A percentile compares a stretch with the other conserved stretches of the same genome.
phyloP scores from a whole-genome alignment of 1,284 basidiomycete genomes.

The Tetrapyrgos nigripes region DNA sequence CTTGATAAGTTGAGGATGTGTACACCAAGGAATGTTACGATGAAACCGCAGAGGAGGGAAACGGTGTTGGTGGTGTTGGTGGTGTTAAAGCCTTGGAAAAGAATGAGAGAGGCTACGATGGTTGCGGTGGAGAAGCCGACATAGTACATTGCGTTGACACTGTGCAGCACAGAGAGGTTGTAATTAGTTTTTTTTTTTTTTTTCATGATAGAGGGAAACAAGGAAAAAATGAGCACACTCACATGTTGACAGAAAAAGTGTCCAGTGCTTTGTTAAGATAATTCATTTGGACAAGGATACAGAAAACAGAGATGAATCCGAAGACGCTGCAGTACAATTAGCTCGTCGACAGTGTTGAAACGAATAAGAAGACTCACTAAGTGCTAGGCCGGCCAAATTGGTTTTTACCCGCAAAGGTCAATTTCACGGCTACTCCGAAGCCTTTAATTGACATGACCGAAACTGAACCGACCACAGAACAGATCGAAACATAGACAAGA shows the following conservation, averaged over 20 bases:
- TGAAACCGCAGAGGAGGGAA: conserved; percentile 87
- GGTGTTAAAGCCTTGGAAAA: conserved; percentile 98
- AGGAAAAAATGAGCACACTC: too few relatives aligned
- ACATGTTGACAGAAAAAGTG: conserved; percentile 98
- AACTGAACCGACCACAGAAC: conserved; percentile 83
- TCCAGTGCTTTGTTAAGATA: conserved; percentile 99
- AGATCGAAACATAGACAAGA: conserved; percentile 93
- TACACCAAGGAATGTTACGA: conserved; percentile 91
- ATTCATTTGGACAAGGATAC: conserved; percentile 97
- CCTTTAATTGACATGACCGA: conserved; percentile 90
- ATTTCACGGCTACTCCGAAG: conserved; percentile 89
- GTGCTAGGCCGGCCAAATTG: conserved; percentile 96
- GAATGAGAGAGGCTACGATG: conserved; percentile 92
- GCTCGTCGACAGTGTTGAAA: too few relatives aligned
- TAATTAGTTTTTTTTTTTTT: too few relatives aligned
- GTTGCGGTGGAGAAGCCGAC: conserved; percentile 98
- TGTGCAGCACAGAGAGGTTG: too few relatives aligned
- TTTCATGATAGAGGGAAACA: too few relatives aligned
- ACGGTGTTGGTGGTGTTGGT: conserved; percentile 81
- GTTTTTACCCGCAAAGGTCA: conserved; percentile 94
- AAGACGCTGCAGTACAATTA: too few relatives aligned
- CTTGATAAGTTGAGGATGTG: conserved; percentile 90
- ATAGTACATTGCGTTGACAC: conserved; percentile 98
- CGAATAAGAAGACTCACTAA: too few relatives aligned
- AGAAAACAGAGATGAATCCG: conserved; percentile 82